phyloP scores from a whole-genome alignment of 495 filamentous ascomycete species.

The Aspergillus cristatus region DNA sequence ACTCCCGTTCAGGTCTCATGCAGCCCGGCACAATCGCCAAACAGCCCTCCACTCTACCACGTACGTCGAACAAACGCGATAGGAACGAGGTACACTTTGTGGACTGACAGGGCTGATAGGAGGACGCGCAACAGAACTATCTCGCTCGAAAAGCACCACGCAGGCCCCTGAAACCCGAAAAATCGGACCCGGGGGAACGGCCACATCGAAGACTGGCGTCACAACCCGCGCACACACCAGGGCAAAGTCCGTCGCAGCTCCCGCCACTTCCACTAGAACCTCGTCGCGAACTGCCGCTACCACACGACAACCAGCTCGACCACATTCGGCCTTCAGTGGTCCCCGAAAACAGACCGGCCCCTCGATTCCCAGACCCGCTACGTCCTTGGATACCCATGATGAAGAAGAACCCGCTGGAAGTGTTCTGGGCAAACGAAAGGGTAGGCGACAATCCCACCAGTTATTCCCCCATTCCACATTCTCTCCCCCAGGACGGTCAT shows the following conservation, averaged over 20 bases:
- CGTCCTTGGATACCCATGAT: conserved; percentile 51
- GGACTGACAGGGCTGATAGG: conserved; percentile 21
- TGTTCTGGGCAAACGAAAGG: conserved; percentile 53
- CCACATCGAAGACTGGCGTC: conserved; percentile 17
- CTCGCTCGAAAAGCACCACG: conserved; percentile 45
- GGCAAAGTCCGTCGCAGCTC: conserved; percentile 35
- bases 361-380: conserved; percentile 46
- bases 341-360: conserved; percentile 33
- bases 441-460: conserved; percentile 44
- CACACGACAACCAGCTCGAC: conserved; percentile 41
- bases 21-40: conserved; percentile 40
- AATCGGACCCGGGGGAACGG: conserved; percentile 25
- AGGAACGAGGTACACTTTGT: background rate
- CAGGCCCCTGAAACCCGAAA: conserved; percentile 26
- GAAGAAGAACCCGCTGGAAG: conserved; percentile 32
- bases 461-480: conserved; percentile 16
- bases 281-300: conserved; percentile 47
- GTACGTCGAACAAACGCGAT: conserved; percentile 15
- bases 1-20: conserved; percentile 49
- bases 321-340: conserved; percentile 36
- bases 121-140: conserved; percentile 46
- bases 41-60: conserved; percentile 21
- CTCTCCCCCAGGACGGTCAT: conserved; percentile 18
- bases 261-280: conserved; percentile 35
- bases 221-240: conserved; percentile 31